Base-by-base conservation (phyloP, 177 flowering plant genomes). In the Vitis hybrid region DNA sequence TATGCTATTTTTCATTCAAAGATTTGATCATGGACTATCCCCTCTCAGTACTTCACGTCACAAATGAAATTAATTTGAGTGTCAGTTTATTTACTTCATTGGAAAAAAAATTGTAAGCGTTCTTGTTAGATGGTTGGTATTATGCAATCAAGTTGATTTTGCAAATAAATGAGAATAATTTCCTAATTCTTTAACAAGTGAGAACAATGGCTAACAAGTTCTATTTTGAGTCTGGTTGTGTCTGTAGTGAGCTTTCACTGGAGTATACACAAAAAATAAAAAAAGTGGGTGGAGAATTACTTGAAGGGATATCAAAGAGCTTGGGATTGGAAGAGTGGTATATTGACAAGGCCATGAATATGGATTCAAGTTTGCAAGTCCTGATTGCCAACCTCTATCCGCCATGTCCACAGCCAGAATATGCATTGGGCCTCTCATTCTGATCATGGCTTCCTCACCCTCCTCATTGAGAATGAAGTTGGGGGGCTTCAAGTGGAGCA, bases 401-500 rank as follows among this genome's bases (percentile, higher is more conserved):
- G 1, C 89, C 87, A 1, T 88, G 94, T 65, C 94, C 94, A 3
- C 82, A 87, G 65, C 91, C 94, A 0, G 87, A 87, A 11, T 81
- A 77, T 2, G 90, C 89, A 20, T 77, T 88, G 77, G 94, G 92
- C 2, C 4, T 90, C 89, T 1, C 94, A 87, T 52, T 78, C 94
- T 0, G 94, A 90, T 64, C 87, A 85, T 7, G 87, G 94, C 35
- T 79, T 86, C 12, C 46, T 90, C 41, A 88, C 90, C 13, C 70
- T 90, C 35, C 84, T 90, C 24, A 75, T 73, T 1, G 74, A 86
- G 13, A 90, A 90, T 21, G 78, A 64, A 48, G 60, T 79, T 1
- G 78, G 78, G 4, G 94, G 94, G 9, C 81, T 88, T 41, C 89
- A 90, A 61, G 2, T 88, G 8, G 67, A 61, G 11, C 90, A 81